Evolutionary conservation across 2,329 filamentous ascomycete species (phyloP).

Genomic region (Fusarium caatingaense): DNA sequence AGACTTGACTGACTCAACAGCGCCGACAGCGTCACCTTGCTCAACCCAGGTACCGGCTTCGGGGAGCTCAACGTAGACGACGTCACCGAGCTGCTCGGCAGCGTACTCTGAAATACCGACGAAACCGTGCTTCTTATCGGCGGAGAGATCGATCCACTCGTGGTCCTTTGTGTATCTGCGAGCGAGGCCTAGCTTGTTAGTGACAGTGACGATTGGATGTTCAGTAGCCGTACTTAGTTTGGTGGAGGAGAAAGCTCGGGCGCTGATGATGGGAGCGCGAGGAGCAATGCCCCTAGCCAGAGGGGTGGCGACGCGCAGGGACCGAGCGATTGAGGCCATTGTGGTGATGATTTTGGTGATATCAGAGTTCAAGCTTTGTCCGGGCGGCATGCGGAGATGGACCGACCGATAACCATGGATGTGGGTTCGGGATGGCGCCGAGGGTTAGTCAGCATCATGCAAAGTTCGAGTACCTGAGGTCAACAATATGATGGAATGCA

Average conservation of each 20-base stretch:
- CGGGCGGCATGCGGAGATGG: conserved; percentile 33
- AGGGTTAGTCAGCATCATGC: conserved; percentile 36
- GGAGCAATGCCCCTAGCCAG: conserved; percentile 54
- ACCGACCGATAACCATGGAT: conserved; percentile 16
- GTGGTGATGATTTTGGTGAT: conserved; percentile 43
- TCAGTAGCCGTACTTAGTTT: conserved; percentile 48
- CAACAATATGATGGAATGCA: neutral
- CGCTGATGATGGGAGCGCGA: conserved; percentile 56
- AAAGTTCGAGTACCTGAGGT: neutral
- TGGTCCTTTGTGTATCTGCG: conserved; percentile 97
- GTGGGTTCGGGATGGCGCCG: conserved; percentile 33
- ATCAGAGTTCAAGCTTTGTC: conserved; percentile 38
- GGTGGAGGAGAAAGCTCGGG: conserved; percentile 56
- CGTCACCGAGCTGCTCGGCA: conserved; percentile 90
- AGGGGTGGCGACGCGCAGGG: conserved; percentile 63
- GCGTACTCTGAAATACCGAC: conserved; percentile 92
- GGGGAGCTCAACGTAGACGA: conserved; percentile 97
- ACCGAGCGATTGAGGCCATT: conserved; percentile 73
- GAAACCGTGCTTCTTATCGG: conserved; percentile 83
- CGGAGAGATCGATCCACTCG: conserved; percentile 94
- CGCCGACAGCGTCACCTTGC: conserved; percentile 87
- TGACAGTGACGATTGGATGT: neutral
- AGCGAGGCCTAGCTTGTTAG: conserved; percentile 61
- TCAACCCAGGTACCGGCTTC: conserved; percentile 71
- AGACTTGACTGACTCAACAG: conserved; percentile 97